Evolutionary conservation across 2,329 filamentous ascomycete genomes (phyloP).

Genomic region (Colletotrichum eremochloae): DNA sequence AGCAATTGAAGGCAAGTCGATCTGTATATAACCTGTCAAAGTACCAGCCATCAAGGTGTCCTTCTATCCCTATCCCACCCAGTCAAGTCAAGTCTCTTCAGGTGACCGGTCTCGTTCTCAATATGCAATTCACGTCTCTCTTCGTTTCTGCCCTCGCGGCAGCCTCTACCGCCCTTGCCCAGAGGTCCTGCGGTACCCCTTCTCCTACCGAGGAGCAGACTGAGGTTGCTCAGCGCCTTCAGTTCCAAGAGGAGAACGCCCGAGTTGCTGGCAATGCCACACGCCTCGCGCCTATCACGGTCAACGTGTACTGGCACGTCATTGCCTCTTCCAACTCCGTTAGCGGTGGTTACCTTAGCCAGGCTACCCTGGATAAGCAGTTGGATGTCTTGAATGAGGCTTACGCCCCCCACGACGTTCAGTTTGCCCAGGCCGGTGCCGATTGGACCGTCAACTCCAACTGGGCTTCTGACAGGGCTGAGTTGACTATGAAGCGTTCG

Average conservation of each 20-base stretch:
- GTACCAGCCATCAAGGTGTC: slow-evolving; percentile 32
- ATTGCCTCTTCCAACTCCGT: slow-evolving; percentile 49
- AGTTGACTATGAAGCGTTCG: slow-evolving; percentile 59
- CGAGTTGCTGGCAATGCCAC: slow-evolving; percentile 42
- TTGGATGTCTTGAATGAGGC: slow-evolving; percentile 59
- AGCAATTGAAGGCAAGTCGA: background rate
- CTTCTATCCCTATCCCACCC: slow-evolving; percentile 12
- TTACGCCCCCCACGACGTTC: slow-evolving; percentile 58
- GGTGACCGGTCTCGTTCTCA: slow-evolving; percentile 22
- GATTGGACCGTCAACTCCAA: slow-evolving; percentile 61
- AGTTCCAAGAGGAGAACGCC: slow-evolving; percentile 35
- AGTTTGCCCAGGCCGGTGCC: slow-evolving; percentile 59
- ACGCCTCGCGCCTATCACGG: slow-evolving; percentile 47
- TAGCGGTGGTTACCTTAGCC: slow-evolving; percentile 52
- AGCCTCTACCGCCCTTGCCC: slow-evolving; percentile 35
- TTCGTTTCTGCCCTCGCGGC: slow-evolving; percentile 37
- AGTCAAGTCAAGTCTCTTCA: slow-evolving; percentile 25
- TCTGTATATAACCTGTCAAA: slow-evolving; percentile 28
- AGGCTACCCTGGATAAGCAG: slow-evolving; percentile 54
- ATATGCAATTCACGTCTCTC: slow-evolving; percentile 39
- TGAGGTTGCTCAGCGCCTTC: slow-evolving; percentile 32
- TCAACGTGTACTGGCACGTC: slow-evolving; percentile 58
- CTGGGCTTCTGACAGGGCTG: slow-evolving; percentile 58
- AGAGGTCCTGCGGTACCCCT: slow-evolving; percentile 40
- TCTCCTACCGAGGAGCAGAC: slow-evolving; percentile 31